These are phyloP conservation scores for Adansonia gregorii DNA, from an alignment of 441 rosid genomes.

Conservation along the genomic window DNA sequence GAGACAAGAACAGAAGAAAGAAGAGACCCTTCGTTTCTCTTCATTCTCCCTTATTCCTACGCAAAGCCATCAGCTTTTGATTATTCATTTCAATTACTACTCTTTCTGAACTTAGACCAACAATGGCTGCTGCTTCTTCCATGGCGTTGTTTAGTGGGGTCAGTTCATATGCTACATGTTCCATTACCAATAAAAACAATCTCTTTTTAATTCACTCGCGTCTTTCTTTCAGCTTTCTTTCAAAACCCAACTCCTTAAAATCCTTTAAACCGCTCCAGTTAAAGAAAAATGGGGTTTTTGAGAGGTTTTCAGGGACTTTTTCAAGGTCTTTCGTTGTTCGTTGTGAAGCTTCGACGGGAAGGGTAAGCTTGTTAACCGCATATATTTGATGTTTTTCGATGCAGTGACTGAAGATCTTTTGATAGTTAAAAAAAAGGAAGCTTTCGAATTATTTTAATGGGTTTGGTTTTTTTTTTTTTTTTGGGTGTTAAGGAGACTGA, in stretches of 20 bases:
- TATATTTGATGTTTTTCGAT: background rate
- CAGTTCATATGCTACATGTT: background rate
- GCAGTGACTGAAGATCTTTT: background rate
- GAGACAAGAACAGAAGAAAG: too few species aligned
- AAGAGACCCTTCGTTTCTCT: too few species aligned
- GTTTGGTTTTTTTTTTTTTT: background rate
- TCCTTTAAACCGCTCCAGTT: background rate
- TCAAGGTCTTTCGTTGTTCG: conserved; percentile 43
- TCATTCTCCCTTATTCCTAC: too few species aligned
- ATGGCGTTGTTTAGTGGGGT: background rate
- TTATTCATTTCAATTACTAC: too few species aligned
- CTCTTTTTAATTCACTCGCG: background rate
- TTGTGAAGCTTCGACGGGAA: conserved; percentile 68
- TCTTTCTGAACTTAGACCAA: too few species aligned
- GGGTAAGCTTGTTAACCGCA: conserved; percentile 44
- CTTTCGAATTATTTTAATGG: background rate
- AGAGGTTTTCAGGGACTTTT: background rate
- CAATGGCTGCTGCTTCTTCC: background rate
- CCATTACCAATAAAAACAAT: too few species aligned
- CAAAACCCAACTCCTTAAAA: background rate
- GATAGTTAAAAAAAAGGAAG: background rate
- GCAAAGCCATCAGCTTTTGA: too few species aligned
- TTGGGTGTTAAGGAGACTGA: background rate
- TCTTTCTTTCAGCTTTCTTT: background rate
- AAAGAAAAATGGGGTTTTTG: background rate